Evolutionary conservation across 2,329 filamentous ascomycete species (phyloP).

Genomic region (Hortaea werneckii): DNA sequence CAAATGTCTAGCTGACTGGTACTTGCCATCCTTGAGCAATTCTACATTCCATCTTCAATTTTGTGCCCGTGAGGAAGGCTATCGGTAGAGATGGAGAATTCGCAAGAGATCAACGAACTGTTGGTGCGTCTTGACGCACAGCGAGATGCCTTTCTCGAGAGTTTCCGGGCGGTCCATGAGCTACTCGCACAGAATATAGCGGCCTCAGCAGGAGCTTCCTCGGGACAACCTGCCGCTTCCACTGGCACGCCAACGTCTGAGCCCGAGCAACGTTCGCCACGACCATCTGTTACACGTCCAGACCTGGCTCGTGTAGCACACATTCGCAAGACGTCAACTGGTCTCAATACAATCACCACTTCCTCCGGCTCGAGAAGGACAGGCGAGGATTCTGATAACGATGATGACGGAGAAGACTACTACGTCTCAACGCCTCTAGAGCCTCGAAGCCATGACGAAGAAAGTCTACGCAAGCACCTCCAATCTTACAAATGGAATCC

Average conservation of each 20-base stretch:
- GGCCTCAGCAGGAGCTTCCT: slow-evolving; percentile 1
- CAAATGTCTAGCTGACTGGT: no score
- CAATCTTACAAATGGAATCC: slow-evolving; percentile 34
- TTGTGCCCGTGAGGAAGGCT: no score
- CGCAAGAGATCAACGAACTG: slow-evolving; percentile 3
- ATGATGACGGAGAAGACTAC: slow-evolving; percentile 26
- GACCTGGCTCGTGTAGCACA: neutral
- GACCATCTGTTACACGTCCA: slow-evolving; percentile 3
- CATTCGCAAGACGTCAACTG: slow-evolving; percentile 8
- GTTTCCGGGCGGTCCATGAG: slow-evolving; percentile 11
- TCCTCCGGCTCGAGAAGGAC: slow-evolving; percentile 11
- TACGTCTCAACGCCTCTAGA: slow-evolving; percentile 32
- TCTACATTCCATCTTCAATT: no score
- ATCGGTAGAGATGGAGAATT: neutral
- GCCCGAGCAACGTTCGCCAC: neutral
- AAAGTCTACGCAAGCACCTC: slow-evolving; percentile 36
- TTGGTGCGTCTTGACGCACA: slow-evolving; percentile 13
- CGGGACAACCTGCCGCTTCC: neutral
- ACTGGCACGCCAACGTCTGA: neutral
- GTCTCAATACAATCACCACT: slow-evolving; percentile 6
- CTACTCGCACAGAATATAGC: slow-evolving; percentile 8
- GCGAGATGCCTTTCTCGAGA: slow-evolving; percentile 12
- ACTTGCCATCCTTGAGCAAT: no score
- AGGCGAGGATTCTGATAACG: slow-evolving; percentile 25
- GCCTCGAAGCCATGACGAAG: slow-evolving; percentile 31